Evolutionary conservation across 495 filamentous ascomycete genomes (phyloP), one percentile per base, ranked within the genome.

Genomic region (Tuber umbilicatum): DNA sequence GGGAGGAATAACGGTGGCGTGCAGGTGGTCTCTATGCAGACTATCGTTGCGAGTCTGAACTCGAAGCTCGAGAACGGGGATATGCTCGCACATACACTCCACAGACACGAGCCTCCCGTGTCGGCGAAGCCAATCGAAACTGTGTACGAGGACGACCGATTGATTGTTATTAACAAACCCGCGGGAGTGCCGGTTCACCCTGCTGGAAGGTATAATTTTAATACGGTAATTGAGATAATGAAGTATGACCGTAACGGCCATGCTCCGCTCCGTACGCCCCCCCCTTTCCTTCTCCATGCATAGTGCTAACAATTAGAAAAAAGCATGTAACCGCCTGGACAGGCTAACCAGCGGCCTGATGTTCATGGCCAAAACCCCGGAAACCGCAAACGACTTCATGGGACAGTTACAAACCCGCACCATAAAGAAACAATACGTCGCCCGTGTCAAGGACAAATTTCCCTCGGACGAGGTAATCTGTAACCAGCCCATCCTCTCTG

Each of bases 141-240:
- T 67, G 89, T 98, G 50, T 91, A 96, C 82, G 95, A 99, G 84
- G 92, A 96, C 79, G 89, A 96, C 23, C 90, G 92, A 74, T 89
- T 98, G 84, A 90, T 98, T 42, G 94, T 97, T 71, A 97, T 99
- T 81, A 93, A 97, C 84, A 99, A 99, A 84, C 95, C 95, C 1
- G 90, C 95, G 35, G 95, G 95, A 17, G 88, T 99, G 31, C 95
- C 95, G 0, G 95, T 99, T 0, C 95, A 99, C 83, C 90, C 95
- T 23, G 94, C 95, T 17, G 95, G 95, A 19, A 90, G 95, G 35
- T 99, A 99, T 84, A 92, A 94, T 83, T 97, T 91, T 86, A 98
- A 99, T 83, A 92, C 92, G 2, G 86, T 99, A 60, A 86, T 97
- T 35, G 94, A 99, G 85, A 97, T 99, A 77, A 90, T 99, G 87